Evolutionary conservation across 257 asterid species (phyloP).

Genomic region (Capsicum pubescens): DNA sequence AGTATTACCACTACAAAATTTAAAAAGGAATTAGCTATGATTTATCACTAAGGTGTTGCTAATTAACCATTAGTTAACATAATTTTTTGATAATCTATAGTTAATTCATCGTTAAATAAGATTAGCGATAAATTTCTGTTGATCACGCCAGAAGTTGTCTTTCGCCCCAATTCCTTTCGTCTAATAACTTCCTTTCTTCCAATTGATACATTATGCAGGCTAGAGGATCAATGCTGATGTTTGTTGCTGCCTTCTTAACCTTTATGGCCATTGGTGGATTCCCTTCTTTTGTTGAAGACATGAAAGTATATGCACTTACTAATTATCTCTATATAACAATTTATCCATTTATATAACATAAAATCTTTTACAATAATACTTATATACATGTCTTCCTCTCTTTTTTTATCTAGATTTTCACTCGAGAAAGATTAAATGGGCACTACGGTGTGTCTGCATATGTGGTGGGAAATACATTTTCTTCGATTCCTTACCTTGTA

Average conservation of each 20-base stretch:
- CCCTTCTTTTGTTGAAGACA: slow-evolving; percentile 73
- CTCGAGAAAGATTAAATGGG: slow-evolving; percentile 64
- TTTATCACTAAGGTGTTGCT: too few relatives aligned
- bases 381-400: not conserved
- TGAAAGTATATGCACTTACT: slow-evolving; percentile 48
- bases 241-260: slow-evolving; percentile 54
- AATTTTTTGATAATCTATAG: not conserved
- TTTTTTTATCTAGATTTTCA: slow-evolving; percentile 44
- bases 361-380: not conserved
- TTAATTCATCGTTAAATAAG: not conserved
- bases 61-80: too few relatives aligned
- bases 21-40: too few relatives aligned
- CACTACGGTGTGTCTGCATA: slow-evolving; percentile 56
- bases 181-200: not conserved
- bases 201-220: slow-evolving; percentile 35
- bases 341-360: not conserved
- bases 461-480: slow-evolving; percentile 61
- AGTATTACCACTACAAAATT: too few relatives aligned
- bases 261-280: slow-evolving; percentile 79
- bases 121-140: not conserved
- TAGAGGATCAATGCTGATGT: slow-evolving; percentile 62
- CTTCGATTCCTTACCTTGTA: slow-evolving; percentile 59
- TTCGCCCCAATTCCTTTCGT: not conserved
- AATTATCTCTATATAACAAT: not conserved
- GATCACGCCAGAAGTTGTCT: not conserved